phyloP scores from a whole-genome alignment of 169 alveolate genomes.

The Besnoitia besnoiti region DNA sequence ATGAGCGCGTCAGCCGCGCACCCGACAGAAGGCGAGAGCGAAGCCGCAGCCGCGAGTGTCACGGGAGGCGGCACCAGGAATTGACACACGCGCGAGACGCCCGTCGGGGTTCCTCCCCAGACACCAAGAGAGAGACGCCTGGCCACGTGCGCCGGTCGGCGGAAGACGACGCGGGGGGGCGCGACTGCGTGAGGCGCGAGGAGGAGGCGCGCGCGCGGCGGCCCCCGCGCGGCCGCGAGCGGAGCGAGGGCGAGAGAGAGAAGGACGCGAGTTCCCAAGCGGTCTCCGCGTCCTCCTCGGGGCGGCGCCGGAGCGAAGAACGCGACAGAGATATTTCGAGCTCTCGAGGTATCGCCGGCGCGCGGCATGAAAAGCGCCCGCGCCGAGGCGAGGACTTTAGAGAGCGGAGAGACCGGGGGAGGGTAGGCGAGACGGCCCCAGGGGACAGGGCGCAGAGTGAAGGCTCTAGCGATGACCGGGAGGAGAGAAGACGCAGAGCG shows the following conservation, averaged over 20 bases:
- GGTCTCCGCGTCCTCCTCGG: background rate
- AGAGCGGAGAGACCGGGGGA: too few species aligned
- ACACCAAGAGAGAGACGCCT: too few species aligned
- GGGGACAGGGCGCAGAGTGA: background rate
- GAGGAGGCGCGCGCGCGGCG: too few species aligned
- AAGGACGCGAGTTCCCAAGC: background rate
- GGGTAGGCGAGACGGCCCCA: background rate
- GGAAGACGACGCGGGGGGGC: too few species aligned
- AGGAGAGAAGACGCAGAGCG: background rate
- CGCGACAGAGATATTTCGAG: background rate
- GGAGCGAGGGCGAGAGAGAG: background rate
- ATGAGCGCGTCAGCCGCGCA: background rate
- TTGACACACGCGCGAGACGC: too few species aligned
- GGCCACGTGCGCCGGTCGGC: too few species aligned
- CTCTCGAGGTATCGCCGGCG: too few species aligned
- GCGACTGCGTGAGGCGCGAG: too few species aligned
- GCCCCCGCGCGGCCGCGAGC: background rate
- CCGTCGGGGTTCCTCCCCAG: too few species aligned
- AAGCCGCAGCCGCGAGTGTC: constrained; percentile 29
- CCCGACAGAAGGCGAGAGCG: constrained; percentile 13
- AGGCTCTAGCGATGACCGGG: background rate
- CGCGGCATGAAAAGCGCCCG: too few species aligned
- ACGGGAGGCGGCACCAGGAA: too few species aligned
- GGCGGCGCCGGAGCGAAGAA: background rate
- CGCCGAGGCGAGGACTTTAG: too few species aligned